Evolutionary conservation across 1,139 yeast genomes (phyloP), one percentile per base, ranked within the genome.

Genomic region (Geotrichum europaeum): DNA sequence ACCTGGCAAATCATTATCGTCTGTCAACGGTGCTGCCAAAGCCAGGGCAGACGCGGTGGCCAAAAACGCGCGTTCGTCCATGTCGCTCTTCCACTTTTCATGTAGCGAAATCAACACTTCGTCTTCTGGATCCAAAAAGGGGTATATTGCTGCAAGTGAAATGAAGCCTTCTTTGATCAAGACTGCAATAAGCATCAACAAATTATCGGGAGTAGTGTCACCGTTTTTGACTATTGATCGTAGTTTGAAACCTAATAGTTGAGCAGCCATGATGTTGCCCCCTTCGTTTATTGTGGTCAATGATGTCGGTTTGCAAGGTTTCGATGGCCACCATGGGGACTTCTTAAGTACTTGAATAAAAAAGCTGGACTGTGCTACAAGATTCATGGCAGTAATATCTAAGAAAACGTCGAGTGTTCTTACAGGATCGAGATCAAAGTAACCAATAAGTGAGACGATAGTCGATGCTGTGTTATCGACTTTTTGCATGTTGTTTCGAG

Each of bases 21-120:
- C 86, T 5, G 81, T 79, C 55, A 92, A 76, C 0, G 97, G 96
- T 6, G 96, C 95, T 2, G 97, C 96, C 66, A 90, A 73, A 0
- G 97, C 95, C 59, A 92, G 75, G 0, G 96, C 96, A 64, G 87
- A 88, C 0, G 90, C 87, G 30, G 84, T 82, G 0, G 95, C 87
- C 64, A 79, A 78, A 66, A 80, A 78, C 0, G 87, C 85, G 61
- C 84, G 81, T 18, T 83, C 83, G n/a, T 85, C 85, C 66, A 87
- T 71, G 25, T 80, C 78, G 32, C 77, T 77, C 49, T 82, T 79
- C 71, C 83, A 82, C 4, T 73, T 72, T 1, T 73, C 73, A 56
- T 84, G 81, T 50, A 84, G 74, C 12, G 68, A 67, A 0, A 68
- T 69, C 75, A 84, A 74, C 20, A 73, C 80, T 0, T 74, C 75